phyloP scores from a whole-genome alignment of 73 alveolate species.

The Effrenium voratum region DNA sequence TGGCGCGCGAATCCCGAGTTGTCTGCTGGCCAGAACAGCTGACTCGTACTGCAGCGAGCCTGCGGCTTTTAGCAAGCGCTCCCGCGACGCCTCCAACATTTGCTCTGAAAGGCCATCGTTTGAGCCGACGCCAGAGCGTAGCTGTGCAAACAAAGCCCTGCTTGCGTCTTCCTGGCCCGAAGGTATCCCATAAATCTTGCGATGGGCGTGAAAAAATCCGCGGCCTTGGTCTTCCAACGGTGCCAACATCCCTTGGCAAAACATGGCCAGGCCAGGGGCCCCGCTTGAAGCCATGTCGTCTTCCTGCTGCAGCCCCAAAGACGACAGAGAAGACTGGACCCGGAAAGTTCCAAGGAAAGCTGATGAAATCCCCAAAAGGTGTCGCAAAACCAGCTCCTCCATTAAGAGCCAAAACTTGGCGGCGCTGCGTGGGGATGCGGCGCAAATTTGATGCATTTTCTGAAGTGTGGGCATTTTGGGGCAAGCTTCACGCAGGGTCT shows the following conservation, averaged over 20 bases:
- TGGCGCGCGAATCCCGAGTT: not conserved
- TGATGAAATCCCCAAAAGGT: not conserved
- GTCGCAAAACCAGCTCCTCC: not conserved
- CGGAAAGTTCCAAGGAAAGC: not conserved
- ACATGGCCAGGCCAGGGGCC: too few relatives aligned
- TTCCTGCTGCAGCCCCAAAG: not conserved
- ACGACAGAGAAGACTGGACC: too few relatives aligned
- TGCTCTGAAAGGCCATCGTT: not conserved
- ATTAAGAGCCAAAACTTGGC: not conserved
- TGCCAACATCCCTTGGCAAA: not conserved
- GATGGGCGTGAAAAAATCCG: not conserved
- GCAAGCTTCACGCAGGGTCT: too few relatives aligned
- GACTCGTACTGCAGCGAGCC: not conserved
- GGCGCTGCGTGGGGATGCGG: not conserved
- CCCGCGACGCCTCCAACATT: not conserved
- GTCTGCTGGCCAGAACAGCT: not conserved
- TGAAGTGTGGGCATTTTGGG: not conserved
- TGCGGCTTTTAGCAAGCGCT: not conserved
- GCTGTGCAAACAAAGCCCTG: not conserved
- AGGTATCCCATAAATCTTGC: not conserved
- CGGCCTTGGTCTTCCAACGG: constrained; percentile 21
- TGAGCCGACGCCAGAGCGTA: not conserved
- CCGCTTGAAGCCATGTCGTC: not conserved
- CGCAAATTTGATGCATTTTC: not conserved
- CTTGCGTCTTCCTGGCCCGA: not conserved